Base-by-base conservation (phyloP, 164 flowering plant species). In the Vitis labrusca region DNA sequence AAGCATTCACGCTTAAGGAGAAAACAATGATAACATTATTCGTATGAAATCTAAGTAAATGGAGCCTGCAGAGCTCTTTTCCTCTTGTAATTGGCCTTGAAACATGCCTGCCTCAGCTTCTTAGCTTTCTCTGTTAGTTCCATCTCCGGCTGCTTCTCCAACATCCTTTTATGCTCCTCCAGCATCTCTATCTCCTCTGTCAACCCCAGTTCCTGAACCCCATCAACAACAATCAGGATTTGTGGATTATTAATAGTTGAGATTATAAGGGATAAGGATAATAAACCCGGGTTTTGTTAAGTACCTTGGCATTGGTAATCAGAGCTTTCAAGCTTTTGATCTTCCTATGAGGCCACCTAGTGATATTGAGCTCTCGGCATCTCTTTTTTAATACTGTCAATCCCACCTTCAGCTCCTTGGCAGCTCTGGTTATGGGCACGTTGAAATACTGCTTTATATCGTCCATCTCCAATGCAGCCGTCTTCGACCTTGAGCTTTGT, bases 81-180 rank as follows among this genome's bases (percentile, higher is more conserved):
- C 77, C 69, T 86, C 82, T 87, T 86, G 84, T 86, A 89, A 52
- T 84, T 87, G 32, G 88, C 89, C 68, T 89, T 89, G 80, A 89
- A 89, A 69, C 88, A 86, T 53, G 88, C 85, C 63, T 89, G 93
- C 73, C 93, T 83, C 15, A 85, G 70, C 67, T 71, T 87, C 84
- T 85, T 87, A 2, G 87, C 79, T 29, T 69, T 71, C 48, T 81
- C 83, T 1, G 79, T 79, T 16, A 89, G 64, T 61, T 87, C 86
- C 71, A 84, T 47, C n/a, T 79, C 83, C 0, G 93, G 89, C 56
- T 70, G 10, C 53, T 50, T 76, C 71, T 80, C 84, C 64, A 87
- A 70, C 77, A 77, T 53, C 72, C 62, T 85, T 71, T 59, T 74
- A 19, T 83, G 79, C 61, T 83, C 85, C 55, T 89, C 89, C 53